Conservation (phyloP, 148 eudicot genomes). For the Oxyria digyna region DNA sequence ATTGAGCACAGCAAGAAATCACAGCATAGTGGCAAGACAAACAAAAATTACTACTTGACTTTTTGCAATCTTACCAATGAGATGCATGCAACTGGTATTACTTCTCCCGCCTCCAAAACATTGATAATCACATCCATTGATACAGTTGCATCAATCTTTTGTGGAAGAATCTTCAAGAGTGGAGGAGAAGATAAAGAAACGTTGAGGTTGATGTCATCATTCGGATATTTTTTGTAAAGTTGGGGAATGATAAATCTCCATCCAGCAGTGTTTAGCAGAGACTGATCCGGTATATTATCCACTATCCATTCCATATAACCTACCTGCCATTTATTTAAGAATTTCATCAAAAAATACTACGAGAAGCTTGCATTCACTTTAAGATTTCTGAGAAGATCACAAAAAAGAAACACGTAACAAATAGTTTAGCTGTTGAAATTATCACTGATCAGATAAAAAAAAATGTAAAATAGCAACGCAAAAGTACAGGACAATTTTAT, state of each 20-base stretch:
- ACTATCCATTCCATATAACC: slow-evolving; percentile 61
- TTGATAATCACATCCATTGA: slow-evolving; percentile 41
- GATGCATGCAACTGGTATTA: slow-evolving; percentile 55
- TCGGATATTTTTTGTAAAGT: slow-evolving; percentile 63
- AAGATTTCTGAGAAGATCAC: too few species aligned
- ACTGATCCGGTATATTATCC: slow-evolving; percentile 58
- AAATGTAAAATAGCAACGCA: too few species aligned
- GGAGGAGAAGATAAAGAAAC: slow-evolving; percentile 57
- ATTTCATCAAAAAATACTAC: not conserved
- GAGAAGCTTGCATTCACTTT: too few species aligned
- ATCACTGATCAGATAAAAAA: too few species aligned
- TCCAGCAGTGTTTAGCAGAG: slow-evolving; percentile 65
- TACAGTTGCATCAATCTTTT: slow-evolving; percentile 36
- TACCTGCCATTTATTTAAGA: slow-evolving; percentile 30
- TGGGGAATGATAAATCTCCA: slow-evolving; percentile 78
- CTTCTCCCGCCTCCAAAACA: slow-evolving; percentile 39
- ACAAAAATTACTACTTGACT: not conserved
- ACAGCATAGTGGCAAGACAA: too few species aligned
- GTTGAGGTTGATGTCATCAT: slow-evolving; percentile 59
- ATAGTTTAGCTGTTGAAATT: too few species aligned
- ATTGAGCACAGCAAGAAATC: not conserved
- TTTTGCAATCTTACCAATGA: slow-evolving; percentile 43
- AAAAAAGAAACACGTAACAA: too few species aligned
- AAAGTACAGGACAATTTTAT: not conserved
- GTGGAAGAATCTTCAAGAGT: slow-evolving; percentile 23